Percentiles rank a stretch among this genome's conserved stretches.
Evolutionary conservation across 768 basidiomycete species (phyloP).

Genomic region (Mycena vitilis): DNA sequence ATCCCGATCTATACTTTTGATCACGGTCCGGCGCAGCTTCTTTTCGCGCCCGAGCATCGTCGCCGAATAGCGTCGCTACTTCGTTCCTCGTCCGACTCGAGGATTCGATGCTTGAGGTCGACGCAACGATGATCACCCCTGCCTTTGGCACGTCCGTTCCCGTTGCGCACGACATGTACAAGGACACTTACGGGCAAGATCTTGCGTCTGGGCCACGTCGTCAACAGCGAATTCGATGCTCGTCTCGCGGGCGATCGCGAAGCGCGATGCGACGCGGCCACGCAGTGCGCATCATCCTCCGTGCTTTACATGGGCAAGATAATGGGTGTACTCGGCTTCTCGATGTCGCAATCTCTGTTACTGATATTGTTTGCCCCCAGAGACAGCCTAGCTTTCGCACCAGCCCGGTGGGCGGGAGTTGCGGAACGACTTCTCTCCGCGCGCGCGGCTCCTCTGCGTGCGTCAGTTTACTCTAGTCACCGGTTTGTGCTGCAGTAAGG

Average conservation of each 20-base stretch:
- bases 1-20: no score
- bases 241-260: slow-evolving; percentile 74
- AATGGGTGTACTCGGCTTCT: slow-evolving; percentile 72
- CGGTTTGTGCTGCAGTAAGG: slow-evolving; percentile 82
- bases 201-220: slow-evolving; percentile 95
- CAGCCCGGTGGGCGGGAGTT: slow-evolving; percentile 95
- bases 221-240: slow-evolving; percentile 91
- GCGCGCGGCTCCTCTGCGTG: slow-evolving; percentile 96
- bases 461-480: slow-evolving; percentile 99
- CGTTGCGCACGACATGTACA: slow-evolving; percentile 99
- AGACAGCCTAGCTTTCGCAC: slow-evolving; percentile 97
- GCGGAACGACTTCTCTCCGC: slow-evolving; percentile 98
- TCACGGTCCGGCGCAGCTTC: slow-evolving; percentile 95
- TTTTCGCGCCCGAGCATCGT: slow-evolving; percentile 97
- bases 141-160: slow-evolving; percentile 97
- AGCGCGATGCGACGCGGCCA: slow-evolving; percentile 74
- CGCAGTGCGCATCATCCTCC: slow-evolving; percentile 47
- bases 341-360: not conserved
- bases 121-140: slow-evolving; percentile 98
- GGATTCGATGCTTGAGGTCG: slow-evolving; percentile 98
- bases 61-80: slow-evolving; percentile 95
- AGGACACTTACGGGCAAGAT: slow-evolving; percentile 80
- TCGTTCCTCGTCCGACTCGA: slow-evolving; percentile 90
- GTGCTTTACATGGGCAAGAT: slow-evolving; percentile 72
- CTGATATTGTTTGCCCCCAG: slow-evolving; percentile 86